These are phyloP conservation scores for Thelephora terrestris DNA, from an alignment of 1,284 basidiomycete species.

Conservation along the genomic window DNA sequence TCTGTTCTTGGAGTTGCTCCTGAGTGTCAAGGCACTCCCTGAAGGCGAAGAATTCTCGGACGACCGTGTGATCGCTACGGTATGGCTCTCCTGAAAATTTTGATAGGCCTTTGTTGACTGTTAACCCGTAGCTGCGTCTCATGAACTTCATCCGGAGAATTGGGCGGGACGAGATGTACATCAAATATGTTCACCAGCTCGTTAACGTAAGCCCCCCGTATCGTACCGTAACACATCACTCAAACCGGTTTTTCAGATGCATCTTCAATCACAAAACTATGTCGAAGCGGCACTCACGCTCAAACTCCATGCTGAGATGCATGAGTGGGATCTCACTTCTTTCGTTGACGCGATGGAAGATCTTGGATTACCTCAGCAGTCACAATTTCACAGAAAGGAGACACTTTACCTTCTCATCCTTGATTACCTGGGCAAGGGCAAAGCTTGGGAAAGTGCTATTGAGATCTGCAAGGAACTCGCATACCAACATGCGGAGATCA, in stretches of 20 bases:
- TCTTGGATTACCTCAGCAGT: conserved; percentile 83
- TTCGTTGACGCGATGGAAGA: conserved; percentile 82
- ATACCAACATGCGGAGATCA: conserved; percentile 74
- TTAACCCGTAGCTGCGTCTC: conserved; percentile 53
- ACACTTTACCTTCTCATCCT: conserved; percentile 78
- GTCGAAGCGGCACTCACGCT: conserved; percentile 89
- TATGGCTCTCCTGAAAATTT: conserved; percentile 17
- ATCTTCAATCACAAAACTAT: conserved; percentile 80
- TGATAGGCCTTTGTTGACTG: background rate
- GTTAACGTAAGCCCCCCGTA: conserved; percentile 55
- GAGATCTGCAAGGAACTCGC: conserved; percentile 89
- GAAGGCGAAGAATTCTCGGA: conserved; percentile 91
- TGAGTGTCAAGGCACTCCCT: conserved; percentile 88
- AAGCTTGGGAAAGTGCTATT: conserved; percentile 92
- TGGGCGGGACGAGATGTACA: conserved; percentile 82
- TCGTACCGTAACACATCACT: background rate
- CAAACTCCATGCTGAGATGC: conserved; percentile 88
- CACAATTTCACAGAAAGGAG: conserved; percentile 91
- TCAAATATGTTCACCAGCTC: conserved; percentile 91
- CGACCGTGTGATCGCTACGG: conserved; percentile 88
- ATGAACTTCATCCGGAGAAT: conserved; percentile 89
- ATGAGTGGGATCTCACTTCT: conserved; percentile 77
- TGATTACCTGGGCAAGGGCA: conserved; percentile 76
- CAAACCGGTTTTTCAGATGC: conserved; percentile 41
- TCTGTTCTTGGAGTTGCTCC: conserved; percentile 87